Evolutionary conservation across 176 grass and related monocot species (phyloP).

Genomic region (Aegilops bicornis): DNA sequence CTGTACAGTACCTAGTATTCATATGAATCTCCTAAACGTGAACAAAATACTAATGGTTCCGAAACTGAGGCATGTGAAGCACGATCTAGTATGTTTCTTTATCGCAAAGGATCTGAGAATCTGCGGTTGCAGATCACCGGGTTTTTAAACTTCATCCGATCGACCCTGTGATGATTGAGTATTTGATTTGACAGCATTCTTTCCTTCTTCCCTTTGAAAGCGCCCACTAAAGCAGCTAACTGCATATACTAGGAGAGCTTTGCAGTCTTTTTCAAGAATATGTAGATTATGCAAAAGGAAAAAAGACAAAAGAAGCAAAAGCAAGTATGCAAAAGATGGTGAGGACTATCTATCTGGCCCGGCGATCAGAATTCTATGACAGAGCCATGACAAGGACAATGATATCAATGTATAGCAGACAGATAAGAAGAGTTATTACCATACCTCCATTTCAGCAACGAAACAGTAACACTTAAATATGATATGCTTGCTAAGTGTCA

Average conservation of each 20-base stretch:
- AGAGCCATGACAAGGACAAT: background rate
- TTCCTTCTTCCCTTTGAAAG: slow-evolving; percentile 15
- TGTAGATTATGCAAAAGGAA: slow-evolving; percentile 15
- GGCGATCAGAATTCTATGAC: background rate
- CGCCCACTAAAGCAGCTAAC: slow-evolving; percentile 35
- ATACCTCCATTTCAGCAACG: background rate
- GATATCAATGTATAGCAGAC: background rate
- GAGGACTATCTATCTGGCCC: background rate
- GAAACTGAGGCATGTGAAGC: slow-evolving; percentile 23
- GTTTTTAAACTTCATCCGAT: background rate
- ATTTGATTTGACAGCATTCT: slow-evolving; percentile 33
- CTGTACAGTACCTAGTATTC: background rate
- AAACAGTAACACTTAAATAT: background rate
- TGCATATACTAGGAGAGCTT: slow-evolving; percentile 34
- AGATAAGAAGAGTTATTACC: background rate
- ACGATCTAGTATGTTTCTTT: slow-evolving; percentile 24
- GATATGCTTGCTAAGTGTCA: background rate
- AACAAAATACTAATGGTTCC: background rate
- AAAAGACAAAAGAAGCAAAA: slow-evolving; percentile 23
- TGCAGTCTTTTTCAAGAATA: slow-evolving; percentile 33
- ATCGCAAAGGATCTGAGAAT: background rate
- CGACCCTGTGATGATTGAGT: slow-evolving; percentile 22
- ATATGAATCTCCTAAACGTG: background rate
- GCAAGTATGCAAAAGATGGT: background rate
- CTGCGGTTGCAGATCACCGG: background rate